These are phyloP conservation scores for Tephrocybe rancida DNA, from an alignment of 768 basidiomycete genomes.

Conservation along the genomic window DNA sequence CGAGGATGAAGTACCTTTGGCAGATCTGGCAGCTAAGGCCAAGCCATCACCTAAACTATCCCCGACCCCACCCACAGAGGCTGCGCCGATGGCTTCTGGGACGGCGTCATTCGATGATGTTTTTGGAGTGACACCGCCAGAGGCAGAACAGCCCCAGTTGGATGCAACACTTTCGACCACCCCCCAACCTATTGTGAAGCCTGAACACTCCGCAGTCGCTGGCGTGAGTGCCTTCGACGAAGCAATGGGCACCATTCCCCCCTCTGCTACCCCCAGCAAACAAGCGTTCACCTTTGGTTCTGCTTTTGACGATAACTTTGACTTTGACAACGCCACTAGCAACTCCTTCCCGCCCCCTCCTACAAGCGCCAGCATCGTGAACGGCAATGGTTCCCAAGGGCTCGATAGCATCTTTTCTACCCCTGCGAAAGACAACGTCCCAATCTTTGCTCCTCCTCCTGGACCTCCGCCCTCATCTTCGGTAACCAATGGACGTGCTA, in stretches of 20 bases:
- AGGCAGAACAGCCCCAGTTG: conserved; percentile 13
- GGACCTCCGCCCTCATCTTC: conserved; percentile 3
- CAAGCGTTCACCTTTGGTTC: conserved; percentile 65
- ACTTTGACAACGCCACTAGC: conserved; percentile 49
- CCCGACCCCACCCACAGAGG: conserved; percentile 14
- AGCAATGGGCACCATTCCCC: conserved; percentile 60
- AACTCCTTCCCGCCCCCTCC: conserved; percentile 31
- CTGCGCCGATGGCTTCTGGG: not conserved
- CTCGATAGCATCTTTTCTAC: conserved; percentile 37
- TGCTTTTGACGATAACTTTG: conserved; percentile 59
- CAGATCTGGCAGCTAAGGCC: conserved; percentile 29
- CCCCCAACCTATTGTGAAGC: conserved; percentile 9
- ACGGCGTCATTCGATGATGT: conserved; percentile 54
- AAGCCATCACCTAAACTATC: conserved; percentile 23
- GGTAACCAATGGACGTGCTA: conserved; percentile 4
- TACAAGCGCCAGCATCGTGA: conserved; percentile 9
- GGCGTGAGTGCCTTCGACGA: conserved; percentile 77
- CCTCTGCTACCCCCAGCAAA: conserved; percentile 34
- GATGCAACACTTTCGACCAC: conserved; percentile 4
- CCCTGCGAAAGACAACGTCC: conserved; percentile 3
- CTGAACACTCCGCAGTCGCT: conserved; percentile 28
- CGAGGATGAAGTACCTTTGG: conserved; percentile 47
- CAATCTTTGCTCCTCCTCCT: conserved; percentile 1
- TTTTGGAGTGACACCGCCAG: conserved; percentile 41
- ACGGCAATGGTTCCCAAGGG: conserved; percentile 16